Evolutionary conservation across 2,329 filamentous ascomycete genomes (phyloP).

Genomic region (Scedosporium minutisporum): DNA sequence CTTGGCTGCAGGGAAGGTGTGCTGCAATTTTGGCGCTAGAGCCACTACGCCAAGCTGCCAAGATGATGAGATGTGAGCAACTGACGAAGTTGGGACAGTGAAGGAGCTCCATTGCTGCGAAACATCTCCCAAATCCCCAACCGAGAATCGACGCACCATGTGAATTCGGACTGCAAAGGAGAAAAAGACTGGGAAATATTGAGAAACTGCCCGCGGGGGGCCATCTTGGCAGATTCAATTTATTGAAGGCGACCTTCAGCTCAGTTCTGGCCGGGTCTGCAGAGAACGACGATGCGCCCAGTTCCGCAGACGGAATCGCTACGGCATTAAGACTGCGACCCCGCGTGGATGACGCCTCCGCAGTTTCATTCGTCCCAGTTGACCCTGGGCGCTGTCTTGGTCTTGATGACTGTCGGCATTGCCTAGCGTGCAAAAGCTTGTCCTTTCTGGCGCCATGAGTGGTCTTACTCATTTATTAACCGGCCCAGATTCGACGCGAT

Average conservation of each 20-base stretch:
- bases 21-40: not conserved
- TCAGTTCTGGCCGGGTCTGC: too few relatives aligned
- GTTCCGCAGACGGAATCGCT: too few relatives aligned
- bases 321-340: too few relatives aligned
- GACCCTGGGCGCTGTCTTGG: too few relatives aligned
- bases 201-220: not conserved
- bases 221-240: not conserved
- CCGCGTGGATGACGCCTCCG: too few relatives aligned
- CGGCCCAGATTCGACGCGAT: too few relatives aligned
- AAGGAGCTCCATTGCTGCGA: not conserved
- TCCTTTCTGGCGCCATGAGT: too few relatives aligned
- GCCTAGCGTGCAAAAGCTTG: too few relatives aligned
- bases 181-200: not conserved
- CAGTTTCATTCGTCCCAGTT: too few relatives aligned
- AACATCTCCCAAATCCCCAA: not conserved
- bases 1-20: not conserved
- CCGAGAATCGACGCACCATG: not conserved
- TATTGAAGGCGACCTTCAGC: not conserved
- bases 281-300: too few relatives aligned
- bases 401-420: too few relatives aligned
- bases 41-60: slow-evolving; percentile 5
- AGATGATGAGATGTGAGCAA: not conserved
- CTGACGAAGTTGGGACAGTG: not conserved
- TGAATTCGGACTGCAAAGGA: not conserved
- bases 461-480: too few relatives aligned